Percentiles rank a stretch among this genome's conserved stretches.
Conservation (phyloP, 2,329 filamentous ascomycete species). For the Pseudogymnoascus sp. region DNA sequence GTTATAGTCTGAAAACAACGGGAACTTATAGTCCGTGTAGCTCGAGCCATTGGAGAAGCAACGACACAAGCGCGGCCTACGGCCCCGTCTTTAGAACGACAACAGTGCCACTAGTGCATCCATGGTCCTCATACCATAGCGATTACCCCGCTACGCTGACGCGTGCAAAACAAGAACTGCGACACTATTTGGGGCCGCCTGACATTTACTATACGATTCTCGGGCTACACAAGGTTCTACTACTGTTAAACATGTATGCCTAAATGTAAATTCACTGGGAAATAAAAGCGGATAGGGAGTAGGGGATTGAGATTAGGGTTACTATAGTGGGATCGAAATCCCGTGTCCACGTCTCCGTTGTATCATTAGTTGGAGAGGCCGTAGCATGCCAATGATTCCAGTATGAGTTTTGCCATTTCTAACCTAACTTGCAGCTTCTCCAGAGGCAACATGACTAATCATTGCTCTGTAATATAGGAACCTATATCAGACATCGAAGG, state of each 20-base stretch:
- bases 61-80: background rate
- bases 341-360: background rate
- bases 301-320: background rate
- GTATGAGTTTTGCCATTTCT: background rate
- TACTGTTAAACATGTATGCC: background rate
- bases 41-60: background rate
- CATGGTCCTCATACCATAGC: background rate
- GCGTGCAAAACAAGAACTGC: background rate
- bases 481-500: background rate
- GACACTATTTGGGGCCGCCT: background rate
- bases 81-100: background rate
- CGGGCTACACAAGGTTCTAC: background rate
- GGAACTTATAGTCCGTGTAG: background rate
- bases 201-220: background rate
- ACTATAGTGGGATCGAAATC: background rate
- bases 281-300: background rate
- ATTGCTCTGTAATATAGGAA: too few species aligned
- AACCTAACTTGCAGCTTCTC: background rate
- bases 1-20: background rate
- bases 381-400: background rate
- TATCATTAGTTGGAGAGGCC: background rate
- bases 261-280: background rate
- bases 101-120: background rate
- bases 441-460: background rate
- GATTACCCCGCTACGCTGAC: background rate